Evolutionary conservation across 2,329 filamentous ascomycete species (phyloP), one percentile per base, ranked within the genome.

Genomic region (Cryphonectria naterciae): DNA sequence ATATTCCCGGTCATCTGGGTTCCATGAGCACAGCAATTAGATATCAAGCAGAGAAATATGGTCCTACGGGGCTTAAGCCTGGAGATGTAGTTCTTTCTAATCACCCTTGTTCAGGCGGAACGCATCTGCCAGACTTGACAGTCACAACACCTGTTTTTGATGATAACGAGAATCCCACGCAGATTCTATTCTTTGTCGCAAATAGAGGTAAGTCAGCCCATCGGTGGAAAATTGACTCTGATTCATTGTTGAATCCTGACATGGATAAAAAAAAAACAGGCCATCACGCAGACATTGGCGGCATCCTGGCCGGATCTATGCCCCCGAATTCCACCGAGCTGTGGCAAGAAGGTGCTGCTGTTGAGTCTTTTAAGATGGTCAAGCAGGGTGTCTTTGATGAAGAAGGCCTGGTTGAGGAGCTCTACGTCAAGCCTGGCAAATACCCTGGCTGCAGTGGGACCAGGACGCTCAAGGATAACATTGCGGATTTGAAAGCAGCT

Each of bases 401-500:
- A 78, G 85, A 91, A 73, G 86, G 92, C 5, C 92, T 96, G 65
- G 89, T 87, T 0, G 87, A 94, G 74, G 82, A 93, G 0, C 84
- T 97, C 6, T 88, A 93, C 68, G 84, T 89, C 17, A 92, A 94
- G 73, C 93, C 94, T 0, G 92, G 92, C 0, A 85, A 91, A 75
- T 90, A 92, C 74, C 89, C 90, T 0, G 93, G 92, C 1, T 96
- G 93, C 81, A 91, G 88, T 68, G 93, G 93, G 1, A 95, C 93
- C 0, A 85, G 93, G 61, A 94, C 92, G 77, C 84, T 97, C 1
- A 89, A 88, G 11, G 94, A 97, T 79, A 97, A 97, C 77, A 85
- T 97, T 74, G 94, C 93, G 68, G 94, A 97, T 77, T 85, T 97
- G 56, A 94, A 95, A 79, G 94, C 94, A 0, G 93, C 96, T 78